Base-by-base conservation (phyloP, 176 grass and related monocot species). In the Musa itinerans region DNA sequence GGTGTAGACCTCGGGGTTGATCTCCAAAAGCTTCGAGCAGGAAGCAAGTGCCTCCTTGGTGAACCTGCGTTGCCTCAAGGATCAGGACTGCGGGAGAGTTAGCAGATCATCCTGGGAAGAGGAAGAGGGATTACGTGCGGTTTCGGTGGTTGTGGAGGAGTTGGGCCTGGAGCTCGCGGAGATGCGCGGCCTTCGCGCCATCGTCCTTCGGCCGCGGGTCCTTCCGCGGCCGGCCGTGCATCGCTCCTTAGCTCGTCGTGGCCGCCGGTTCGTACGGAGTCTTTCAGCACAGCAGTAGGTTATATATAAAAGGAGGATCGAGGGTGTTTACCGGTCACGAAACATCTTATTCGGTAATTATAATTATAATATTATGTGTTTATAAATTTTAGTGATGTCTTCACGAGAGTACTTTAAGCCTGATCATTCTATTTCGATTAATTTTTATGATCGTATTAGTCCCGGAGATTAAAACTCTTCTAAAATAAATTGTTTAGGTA, bases 1-100 rank as follows among this genome's bases (percentile, higher is more conserved):
- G 1, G 86, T 93, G 76, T 91, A 91, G n/a, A 89, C 65, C 63
- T 98, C 94, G 50, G 94, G 94, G 53, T 98, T 98, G 66, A 98
- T 83, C 84, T 89, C 94, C 5, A 98, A 83, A 56, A 98, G 85
- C 82, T 93, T 98, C 19, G 89, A 91, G 80, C 88, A 89, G 27
- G 87, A 63, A 16, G 80, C 79, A 23, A 98, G 62, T 2, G 94
- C 94, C 75, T 93, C 94, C 51, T 89, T 87, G 13, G 88, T 93
- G 81, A 89, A 93, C 74, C 94, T 98, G 48, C 23, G 65, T 3
- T 4, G 64, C 59, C 11, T 2, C 21, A 11, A 50, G 68, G n/a
- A 29, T 83, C 4, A 70, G 0, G 68, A 17, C 0, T 10, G 9
- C 29, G 1, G 54, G 5, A 56, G 12, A 65, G 11, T 54, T 10